These are phyloP conservation scores for Fusarium hainanense DNA, from an alignment of 2,329 filamentous ascomycete species.

Conservation along the genomic window DNA sequence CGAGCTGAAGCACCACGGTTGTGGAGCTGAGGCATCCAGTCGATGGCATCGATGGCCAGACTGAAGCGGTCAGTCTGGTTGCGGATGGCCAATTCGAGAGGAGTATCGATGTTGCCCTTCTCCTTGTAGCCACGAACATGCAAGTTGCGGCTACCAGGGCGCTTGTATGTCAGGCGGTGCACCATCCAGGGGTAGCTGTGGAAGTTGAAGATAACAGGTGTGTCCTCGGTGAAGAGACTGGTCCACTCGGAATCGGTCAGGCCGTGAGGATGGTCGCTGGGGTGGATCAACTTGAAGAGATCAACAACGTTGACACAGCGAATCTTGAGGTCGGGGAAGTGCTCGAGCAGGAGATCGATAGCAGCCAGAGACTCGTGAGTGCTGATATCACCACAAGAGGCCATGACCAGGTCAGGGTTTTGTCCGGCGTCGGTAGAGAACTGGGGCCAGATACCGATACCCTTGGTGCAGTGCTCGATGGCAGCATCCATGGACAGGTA, in stretches of 20 bases:
- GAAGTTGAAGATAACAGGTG: slow-evolving; percentile 84
- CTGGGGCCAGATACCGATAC: slow-evolving; percentile 81
- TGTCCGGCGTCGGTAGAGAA: slow-evolving; percentile 76
- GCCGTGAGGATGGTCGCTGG: slow-evolving; percentile 78
- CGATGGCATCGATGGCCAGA: slow-evolving; percentile 80
- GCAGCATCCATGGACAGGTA: slow-evolving; percentile 80
- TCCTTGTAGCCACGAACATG: slow-evolving; percentile 84
- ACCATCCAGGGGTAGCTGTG: slow-evolving; percentile 86
- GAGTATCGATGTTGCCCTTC: slow-evolving; percentile 87
- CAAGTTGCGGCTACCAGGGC: slow-evolving; percentile 73
- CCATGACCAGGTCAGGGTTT: slow-evolving; percentile 81
- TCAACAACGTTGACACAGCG: slow-evolving; percentile 85
- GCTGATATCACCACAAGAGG: slow-evolving; percentile 78
- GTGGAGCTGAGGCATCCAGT: slow-evolving; percentile 70
- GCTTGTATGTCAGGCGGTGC: slow-evolving; percentile 80
- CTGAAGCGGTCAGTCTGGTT: slow-evolving; percentile 83
- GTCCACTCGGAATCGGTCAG: slow-evolving; percentile 73
- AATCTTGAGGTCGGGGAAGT: slow-evolving; percentile 78
- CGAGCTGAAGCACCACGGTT: slow-evolving; percentile 72
- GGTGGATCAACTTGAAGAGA: slow-evolving; percentile 81
- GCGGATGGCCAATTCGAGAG: slow-evolving; percentile 80
- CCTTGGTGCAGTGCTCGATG: slow-evolving; percentile 80
- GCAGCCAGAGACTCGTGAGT: slow-evolving; percentile 81
- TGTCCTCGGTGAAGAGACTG: slow-evolving; percentile 77
- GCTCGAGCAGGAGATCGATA: slow-evolving; percentile 76